phyloP scores from a whole-genome alignment of 2,329 filamentous ascomycete genomes.

The Gnomoniopsis smithogilvyi region DNA sequence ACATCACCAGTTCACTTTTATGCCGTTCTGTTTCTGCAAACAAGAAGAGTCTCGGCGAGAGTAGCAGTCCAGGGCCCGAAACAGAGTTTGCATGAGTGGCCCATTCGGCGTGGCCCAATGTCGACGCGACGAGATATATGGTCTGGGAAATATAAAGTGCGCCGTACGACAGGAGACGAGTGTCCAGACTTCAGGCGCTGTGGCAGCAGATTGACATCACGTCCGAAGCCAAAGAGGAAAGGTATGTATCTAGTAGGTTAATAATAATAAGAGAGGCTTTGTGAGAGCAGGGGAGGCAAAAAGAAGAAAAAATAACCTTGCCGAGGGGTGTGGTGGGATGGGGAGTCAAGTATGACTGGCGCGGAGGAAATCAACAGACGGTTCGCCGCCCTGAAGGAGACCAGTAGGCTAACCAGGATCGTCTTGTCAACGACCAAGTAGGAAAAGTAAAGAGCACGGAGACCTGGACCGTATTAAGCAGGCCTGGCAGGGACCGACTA shows the following conservation, averaged over 20 bases:
- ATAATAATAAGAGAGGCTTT: conserved; percentile 5
- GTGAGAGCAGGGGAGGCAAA: conserved; percentile 5
- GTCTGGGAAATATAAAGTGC: conserved; percentile 3
- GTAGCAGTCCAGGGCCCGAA: not conserved
- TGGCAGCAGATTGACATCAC: conserved; percentile 8
- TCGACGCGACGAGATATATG: conserved; percentile 8
- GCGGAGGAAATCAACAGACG: conserved; percentile 3
- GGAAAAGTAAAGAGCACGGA: not conserved
- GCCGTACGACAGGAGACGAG: conserved; percentile 9
- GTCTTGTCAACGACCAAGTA: conserved; percentile 7
- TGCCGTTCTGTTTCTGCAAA: not conserved
- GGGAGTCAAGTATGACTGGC: conserved; percentile 9
- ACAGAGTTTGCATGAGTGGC: not conserved
- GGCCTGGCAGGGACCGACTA: not conserved
- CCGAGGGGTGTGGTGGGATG: conserved; percentile 9
- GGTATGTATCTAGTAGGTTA: conserved; percentile 4
- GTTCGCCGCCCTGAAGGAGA: conserved; percentile 10
- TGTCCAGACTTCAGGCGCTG: not conserved
- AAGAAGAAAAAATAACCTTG: conserved; percentile 11
- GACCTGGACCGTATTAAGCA: conserved; percentile 4
- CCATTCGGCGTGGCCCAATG: not conserved
- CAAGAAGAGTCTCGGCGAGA: not conserved
- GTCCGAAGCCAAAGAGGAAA: not conserved
- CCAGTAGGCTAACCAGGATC: conserved; percentile 12
- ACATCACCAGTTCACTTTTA: not conserved